Conservation (phyloP, 2,329 filamentous ascomycete genomes). For the Pseudogymnoascus sp. region DNA sequence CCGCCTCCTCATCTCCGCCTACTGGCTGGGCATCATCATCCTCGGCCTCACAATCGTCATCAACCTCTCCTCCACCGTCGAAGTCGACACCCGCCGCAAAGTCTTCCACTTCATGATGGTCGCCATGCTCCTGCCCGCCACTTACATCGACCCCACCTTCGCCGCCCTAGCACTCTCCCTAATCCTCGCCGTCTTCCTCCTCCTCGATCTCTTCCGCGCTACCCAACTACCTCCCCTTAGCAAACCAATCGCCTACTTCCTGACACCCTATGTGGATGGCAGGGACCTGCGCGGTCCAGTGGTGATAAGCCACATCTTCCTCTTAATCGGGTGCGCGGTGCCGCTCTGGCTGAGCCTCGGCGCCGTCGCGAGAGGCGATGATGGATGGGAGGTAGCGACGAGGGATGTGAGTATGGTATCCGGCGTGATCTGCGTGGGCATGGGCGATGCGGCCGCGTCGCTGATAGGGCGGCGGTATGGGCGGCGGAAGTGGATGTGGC, state of each 20-base stretch:
- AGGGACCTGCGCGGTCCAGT: conserved; percentile 88
- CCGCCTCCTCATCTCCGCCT: conserved; percentile 66
- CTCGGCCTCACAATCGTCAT: conserved; percentile 70
- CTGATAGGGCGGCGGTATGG: conserved; percentile 84
- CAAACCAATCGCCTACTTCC: conserved; percentile 74
- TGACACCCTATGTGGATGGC: conserved; percentile 91
- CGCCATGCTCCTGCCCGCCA: conserved; percentile 82
- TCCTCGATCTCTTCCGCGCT: conserved; percentile 83
- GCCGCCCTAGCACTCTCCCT: conserved; percentile 72
- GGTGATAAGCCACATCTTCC: conserved; percentile 91
- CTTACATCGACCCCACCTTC: conserved; percentile 80
- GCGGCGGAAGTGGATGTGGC: conserved; percentile 89
- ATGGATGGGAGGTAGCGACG: conserved; percentile 67
- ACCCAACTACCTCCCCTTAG: conserved; percentile 87
- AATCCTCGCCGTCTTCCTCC: conserved; percentile 74
- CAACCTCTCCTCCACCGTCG: conserved; percentile 65
- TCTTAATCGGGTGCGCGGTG: conserved; percentile 90
- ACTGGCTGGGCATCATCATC: conserved; percentile 65
- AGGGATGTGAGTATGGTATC: conserved; percentile 85
- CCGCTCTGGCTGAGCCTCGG: conserved; percentile 86
- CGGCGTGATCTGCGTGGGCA: conserved; percentile 87
- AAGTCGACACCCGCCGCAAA: conserved; percentile 93
- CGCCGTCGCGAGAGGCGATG: conserved; percentile 53
- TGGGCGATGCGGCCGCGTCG: conserved; percentile 90
- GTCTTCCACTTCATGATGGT: conserved; percentile 99